These are phyloP conservation scores for Ceratobasidium sp. DNA, from an alignment of 1,284 basidiomycete species.

Conservation along the genomic window DNA sequence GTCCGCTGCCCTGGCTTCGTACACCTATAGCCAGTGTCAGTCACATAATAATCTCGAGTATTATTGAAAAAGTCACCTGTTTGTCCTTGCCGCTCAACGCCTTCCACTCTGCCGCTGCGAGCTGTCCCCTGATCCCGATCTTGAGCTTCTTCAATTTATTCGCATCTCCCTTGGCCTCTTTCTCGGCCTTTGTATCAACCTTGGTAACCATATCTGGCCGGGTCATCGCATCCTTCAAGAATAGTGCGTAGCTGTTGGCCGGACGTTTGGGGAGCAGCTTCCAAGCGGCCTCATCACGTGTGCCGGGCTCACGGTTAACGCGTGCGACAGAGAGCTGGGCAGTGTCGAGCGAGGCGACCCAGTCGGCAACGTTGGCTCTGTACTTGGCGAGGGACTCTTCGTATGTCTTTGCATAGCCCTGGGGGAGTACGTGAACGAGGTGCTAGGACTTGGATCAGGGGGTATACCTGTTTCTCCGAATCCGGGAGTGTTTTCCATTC, in stretches of 20 bases:
- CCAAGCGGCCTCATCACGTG: conserved; percentile 12
- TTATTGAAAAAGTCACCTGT: not conserved
- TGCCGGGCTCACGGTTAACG: conserved; percentile 25
- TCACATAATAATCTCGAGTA: not conserved
- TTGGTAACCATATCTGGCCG: conserved; percentile 5
- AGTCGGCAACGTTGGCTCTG: not conserved
- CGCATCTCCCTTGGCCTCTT: not conserved
- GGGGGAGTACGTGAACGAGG: not conserved
- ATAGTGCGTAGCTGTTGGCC: conserved; percentile 19
- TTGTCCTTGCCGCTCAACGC: conserved; percentile 31
- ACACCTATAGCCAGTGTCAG: not conserved
- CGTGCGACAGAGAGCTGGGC: conserved; percentile 18
- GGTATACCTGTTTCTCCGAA: conserved; percentile 5
- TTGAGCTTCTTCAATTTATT: not conserved
- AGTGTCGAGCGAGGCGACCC: conserved; percentile 32
- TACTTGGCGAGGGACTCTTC: not conserved
- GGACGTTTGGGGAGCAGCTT: conserved; percentile 20
- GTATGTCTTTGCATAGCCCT: conserved; percentile 14
- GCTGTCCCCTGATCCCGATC: not conserved
- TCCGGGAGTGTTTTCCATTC: conserved; percentile 27
- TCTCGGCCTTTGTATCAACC: not conserved
- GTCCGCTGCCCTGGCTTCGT: not conserved
- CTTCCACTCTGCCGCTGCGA: conserved; percentile 16
- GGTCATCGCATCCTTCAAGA: not conserved
- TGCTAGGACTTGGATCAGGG: not conserved